Base-by-base conservation (phyloP, 2,329 filamentous ascomycete genomes). In the Ascochyta lentis region DNA sequence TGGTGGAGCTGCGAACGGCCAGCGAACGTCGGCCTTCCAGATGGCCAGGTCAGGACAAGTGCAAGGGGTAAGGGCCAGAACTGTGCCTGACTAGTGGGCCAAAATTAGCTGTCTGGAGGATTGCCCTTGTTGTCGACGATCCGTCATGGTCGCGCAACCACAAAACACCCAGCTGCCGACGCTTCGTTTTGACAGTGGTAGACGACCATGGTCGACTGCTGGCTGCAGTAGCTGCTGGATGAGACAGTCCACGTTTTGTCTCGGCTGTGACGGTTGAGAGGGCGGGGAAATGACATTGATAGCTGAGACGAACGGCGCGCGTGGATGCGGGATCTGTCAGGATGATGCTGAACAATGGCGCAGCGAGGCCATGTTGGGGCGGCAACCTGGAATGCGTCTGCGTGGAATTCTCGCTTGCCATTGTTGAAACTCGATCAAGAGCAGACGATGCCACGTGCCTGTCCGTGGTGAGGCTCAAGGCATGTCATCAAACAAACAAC, bases 221-320 rank as follows among this genome's bases (percentile, higher is more conserved):
- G 48, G 55, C 61, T 64, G 58, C 56, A 58, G 58, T 54, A 60
- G 59, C 58, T 58, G 49, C n/a, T 54, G 37, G 31, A 44, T 49
- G 61, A 61, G 54, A 62, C 63, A 58, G 49, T 53, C 37, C 48
- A 58, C 53, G 61, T 65, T 61, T 65, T 40, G 61, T 45, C 39
- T 42, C 38, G 34, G 49, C 43, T 23, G 37, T 55, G 56, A 58
- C 47, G 33, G 48, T 56, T 56, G 52, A 54, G 33, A 58, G 46
- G 38, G 49, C 34, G 52, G 52, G 58, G 56, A 52, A 56, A 49
- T 43, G 49, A 47, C 49, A 57, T 49, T 45, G 62, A 60, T 33
- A 44, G 39, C 58, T 67, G 64, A 67, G 63, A 68, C 66, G 63
- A 65, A 66, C 63, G 47, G 53, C 56, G 62, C 44, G 46, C 58